A percentile compares a stretch with the other conserved stretches of the same genome.
These are phyloP conservation scores for Pochonia chlamydosporia DNA, from an alignment of 2,329 filamentous ascomycete genomes.

Conservation along the genomic window DNA sequence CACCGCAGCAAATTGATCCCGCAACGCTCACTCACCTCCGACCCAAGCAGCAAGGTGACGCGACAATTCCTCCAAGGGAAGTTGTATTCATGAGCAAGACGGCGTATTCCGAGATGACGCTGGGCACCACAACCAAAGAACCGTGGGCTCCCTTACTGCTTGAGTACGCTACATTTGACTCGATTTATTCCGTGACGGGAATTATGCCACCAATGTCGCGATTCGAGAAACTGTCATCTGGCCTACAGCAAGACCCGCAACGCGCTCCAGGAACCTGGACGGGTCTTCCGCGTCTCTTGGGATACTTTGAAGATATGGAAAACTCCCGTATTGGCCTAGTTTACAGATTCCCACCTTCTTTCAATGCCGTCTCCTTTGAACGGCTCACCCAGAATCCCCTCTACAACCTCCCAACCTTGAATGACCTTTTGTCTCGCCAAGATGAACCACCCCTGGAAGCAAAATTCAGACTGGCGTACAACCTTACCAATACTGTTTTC, in stretches of 20 bases:
- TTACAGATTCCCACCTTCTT: conserved; percentile 64
- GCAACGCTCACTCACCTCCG: conserved; percentile 43
- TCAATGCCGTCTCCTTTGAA: conserved; percentile 53
- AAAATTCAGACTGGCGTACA: conserved; percentile 69
- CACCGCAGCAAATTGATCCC: conserved; percentile 55
- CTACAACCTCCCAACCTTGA: conserved; percentile 48
- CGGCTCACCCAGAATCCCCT: conserved; percentile 42
- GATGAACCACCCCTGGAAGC: conserved; percentile 65
- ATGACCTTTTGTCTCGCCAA: conserved; percentile 45
- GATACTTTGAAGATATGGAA: conserved; percentile 70
- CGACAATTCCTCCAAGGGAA: conserved; percentile 31
- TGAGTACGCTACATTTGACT: conserved; percentile 63
- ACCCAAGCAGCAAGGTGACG: conserved; percentile 31
- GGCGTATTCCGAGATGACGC: conserved; percentile 43
- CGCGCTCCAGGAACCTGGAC: conserved; percentile 51
- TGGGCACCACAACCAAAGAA: conserved; percentile 33
- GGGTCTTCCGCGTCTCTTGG: conserved; percentile 54
- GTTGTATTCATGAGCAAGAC: conserved; percentile 45
- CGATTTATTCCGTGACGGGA: conserved; percentile 56
- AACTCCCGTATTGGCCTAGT: conserved; percentile 67
- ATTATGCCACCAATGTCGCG: conserved; percentile 60
- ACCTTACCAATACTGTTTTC: conserved; percentile 66
- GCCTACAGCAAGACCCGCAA: conserved; percentile 48
- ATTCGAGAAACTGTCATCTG: conserved; percentile 57
- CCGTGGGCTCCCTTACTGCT: conserved; percentile 56